Conservation (phyloP, 495 filamentous ascomycete genomes). For the Aspergillus homomorphus region DNA sequence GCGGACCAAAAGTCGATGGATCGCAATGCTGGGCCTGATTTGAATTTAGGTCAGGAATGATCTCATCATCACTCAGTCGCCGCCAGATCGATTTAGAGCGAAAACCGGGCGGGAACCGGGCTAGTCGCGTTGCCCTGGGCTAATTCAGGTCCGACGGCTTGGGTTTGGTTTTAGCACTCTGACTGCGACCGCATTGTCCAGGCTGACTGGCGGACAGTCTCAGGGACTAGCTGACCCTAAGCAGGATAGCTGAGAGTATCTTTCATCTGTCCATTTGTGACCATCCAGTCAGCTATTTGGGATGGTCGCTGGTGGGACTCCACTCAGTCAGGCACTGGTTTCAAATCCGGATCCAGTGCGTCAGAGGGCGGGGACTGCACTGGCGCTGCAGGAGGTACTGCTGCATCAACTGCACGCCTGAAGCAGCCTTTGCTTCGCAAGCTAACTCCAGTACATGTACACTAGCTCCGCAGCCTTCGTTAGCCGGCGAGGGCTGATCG, state of each 20-base stretch:
- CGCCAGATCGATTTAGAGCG: background rate
- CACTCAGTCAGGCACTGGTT: background rate
- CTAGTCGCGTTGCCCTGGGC: background rate
- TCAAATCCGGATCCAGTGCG: background rate
- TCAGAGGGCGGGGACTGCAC: background rate
- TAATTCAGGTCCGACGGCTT: background rate
- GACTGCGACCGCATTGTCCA: background rate
- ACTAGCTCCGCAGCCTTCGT: background rate
- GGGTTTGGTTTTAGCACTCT: no score
- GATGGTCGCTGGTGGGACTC: background rate
- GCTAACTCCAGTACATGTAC: background rate
- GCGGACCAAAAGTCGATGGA: constrained; percentile 4
- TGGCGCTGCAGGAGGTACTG: no score
- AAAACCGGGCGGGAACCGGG: background rate
- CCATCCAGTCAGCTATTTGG: background rate
- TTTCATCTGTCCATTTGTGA: background rate
- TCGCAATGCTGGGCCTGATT: constrained; percentile 17
- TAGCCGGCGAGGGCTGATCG: constrained; percentile 4
- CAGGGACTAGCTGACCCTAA: background rate
- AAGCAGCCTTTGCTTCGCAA: no score
- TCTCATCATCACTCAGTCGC: constrained; percentile 14
- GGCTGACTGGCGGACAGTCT: background rate
- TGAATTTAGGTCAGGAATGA: constrained; percentile 22
- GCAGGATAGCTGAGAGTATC: background rate
- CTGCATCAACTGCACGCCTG: background rate